phyloP scores from a whole-genome alignment of 805 yeast genomes.

The Saccharomyces kudriavzevii region DNA sequence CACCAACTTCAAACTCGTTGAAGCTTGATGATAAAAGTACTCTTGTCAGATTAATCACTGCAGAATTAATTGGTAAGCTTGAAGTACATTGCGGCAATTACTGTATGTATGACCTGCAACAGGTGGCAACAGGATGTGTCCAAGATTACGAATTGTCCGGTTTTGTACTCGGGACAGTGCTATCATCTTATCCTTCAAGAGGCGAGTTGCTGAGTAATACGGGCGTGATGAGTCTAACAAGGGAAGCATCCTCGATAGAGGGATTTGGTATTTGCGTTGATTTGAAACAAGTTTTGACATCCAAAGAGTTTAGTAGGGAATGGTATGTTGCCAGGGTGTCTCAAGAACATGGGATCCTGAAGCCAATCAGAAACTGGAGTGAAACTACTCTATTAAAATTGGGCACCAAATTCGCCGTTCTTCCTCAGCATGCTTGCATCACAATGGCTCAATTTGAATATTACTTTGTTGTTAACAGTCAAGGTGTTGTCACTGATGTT shows the following conservation, averaged over 20 bases:
- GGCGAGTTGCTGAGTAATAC: slow-evolving; percentile 54
- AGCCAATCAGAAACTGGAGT: slow-evolving; percentile 32
- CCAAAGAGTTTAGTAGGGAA: slow-evolving; percentile 35
- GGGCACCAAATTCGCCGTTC: slow-evolving; percentile 47
- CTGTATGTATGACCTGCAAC: slow-evolving; percentile 67
- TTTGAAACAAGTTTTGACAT: slow-evolving; percentile 26
- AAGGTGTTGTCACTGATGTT: slow-evolving; percentile 45
- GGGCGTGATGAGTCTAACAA: slow-evolving; percentile 62
- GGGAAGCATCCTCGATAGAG: slow-evolving; percentile 51
- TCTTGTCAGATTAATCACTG: slow-evolving; percentile 8
- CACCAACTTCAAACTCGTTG: slow-evolving; percentile 66
- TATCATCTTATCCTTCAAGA: slow-evolving; percentile 51
- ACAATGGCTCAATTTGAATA: slow-evolving; percentile 55
- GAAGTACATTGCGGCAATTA: slow-evolving; percentile 83
- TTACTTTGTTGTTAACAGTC: slow-evolving; percentile 47
- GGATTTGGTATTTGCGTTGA: slow-evolving; percentile 45
- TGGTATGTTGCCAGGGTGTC: slow-evolving; percentile 65
- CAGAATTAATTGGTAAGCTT: slow-evolving; percentile 35
- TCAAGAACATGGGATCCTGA: slow-evolving; percentile 73
- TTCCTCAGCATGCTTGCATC: slow-evolving; percentile 71
- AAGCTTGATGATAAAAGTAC: slow-evolving; percentile 11
- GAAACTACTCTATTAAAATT: slow-evolving; percentile 14
- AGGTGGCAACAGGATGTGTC: slow-evolving; percentile 60
- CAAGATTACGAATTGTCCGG: slow-evolving; percentile 40
- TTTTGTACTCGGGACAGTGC: slow-evolving; percentile 48